Evolutionary conservation across 768 basidiomycete species (phyloP).

Genomic region (Fistulinella prunicolor): DNA sequence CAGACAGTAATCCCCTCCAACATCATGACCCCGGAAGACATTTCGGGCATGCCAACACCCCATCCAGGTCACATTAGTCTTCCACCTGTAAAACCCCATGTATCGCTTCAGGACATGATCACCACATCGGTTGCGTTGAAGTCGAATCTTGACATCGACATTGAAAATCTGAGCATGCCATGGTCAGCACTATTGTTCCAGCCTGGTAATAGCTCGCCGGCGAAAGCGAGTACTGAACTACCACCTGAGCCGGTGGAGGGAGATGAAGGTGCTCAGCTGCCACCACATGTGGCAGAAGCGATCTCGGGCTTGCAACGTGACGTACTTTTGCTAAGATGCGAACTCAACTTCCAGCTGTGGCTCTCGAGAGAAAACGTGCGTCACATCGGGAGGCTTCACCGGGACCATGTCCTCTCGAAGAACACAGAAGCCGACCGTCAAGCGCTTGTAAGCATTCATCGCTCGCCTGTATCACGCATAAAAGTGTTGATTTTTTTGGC

Average conservation of each 20-base stretch:
- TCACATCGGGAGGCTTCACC: constrained; percentile 78
- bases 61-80: constrained; percentile 36
- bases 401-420: constrained; percentile 67
- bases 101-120: constrained; percentile 78
- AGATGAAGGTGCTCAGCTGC: constrained; percentile 27
- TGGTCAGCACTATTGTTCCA: constrained; percentile 53
- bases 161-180: constrained; percentile 46
- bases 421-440: constrained; percentile 82
- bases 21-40: constrained; percentile 19
- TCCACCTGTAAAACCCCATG: constrained; percentile 28
- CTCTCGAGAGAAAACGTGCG: constrained; percentile 75
- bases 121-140: constrained; percentile 69
- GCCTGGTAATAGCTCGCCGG: constrained; percentile 28
- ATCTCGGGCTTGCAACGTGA: constrained; percentile 75
- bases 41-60: constrained; percentile 26
- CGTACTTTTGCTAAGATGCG: constrained; percentile 68
- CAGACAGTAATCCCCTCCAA: constrained; percentile 5
- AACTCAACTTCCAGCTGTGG: constrained; percentile 86
- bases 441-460: constrained; percentile 54
- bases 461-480: not conserved
- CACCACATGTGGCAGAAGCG: constrained; percentile 56
- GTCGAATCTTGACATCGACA: constrained; percentile 63
- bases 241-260: constrained; percentile 16
- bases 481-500: constrained; percentile 10
- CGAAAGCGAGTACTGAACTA: constrained; percentile 16